A percentile compares a stretch with the other conserved stretches of the same genome.
These are phyloP conservation scores for Malus hybrid DNA, from an alignment of 331 rosid genomes.

Conservation along the genomic window DNA sequence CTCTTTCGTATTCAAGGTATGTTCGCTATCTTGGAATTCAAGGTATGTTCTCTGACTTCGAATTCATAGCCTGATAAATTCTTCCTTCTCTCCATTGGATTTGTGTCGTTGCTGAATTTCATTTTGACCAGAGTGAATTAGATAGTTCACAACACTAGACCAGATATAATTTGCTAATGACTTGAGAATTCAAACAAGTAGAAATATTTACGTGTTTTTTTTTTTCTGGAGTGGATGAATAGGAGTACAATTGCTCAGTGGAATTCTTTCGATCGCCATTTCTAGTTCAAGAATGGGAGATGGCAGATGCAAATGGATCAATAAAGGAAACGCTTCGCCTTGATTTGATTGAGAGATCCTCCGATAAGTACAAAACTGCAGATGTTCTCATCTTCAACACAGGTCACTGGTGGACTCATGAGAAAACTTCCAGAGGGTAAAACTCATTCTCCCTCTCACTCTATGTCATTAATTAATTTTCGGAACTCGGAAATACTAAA, in stretches of 20 bases:
- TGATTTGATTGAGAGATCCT: conserved; percentile 60
- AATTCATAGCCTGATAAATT: neutral
- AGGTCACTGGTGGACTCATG: conserved; percentile 97
- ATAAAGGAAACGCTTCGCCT: conserved; percentile 79
- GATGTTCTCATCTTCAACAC: conserved; percentile 77
- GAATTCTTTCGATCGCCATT: conserved; percentile 81
- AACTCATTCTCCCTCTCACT: neutral
- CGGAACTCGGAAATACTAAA: neutral
- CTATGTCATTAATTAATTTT: neutral
- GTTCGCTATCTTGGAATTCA: conserved; percentile 13
- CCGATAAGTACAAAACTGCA: conserved; percentile 53
- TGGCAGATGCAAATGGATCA: conserved; percentile 44
- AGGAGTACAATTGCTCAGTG: conserved; percentile 71
- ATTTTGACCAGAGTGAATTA: neutral
- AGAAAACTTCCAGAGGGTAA: conserved; percentile 77
- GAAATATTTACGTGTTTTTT: neutral
- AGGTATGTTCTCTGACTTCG: conserved; percentile 29
- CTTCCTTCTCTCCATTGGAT: neutral
- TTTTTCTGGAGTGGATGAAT: neutral
- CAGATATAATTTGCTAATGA: neutral
- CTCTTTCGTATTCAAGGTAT: conserved; percentile 28
- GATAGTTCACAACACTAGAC: neutral
- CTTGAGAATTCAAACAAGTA: neutral
- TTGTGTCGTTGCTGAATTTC: neutral
- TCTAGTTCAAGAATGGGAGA: conserved; percentile 83